A percentile compares a stretch with the other conserved stretches of the same genome.
phyloP scores from a whole-genome alignment of 108 stramenopile genomes.

The Seminavis robusta region DNA sequence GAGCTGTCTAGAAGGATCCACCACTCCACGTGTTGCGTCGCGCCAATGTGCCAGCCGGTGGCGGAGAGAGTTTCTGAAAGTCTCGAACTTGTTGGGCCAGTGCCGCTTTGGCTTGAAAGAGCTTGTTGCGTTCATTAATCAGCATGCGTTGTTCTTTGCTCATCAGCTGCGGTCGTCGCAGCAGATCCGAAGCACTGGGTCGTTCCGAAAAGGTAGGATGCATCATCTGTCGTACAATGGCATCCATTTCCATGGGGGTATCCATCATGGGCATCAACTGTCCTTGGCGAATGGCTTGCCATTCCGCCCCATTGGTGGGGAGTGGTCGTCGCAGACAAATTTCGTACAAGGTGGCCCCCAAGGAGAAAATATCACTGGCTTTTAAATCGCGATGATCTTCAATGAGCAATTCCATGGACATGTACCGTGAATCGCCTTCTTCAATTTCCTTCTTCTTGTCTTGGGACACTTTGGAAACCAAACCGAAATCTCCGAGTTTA shows the following conservation, averaged over 20 bases:
- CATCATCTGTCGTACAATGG: slow-evolving; percentile 72
- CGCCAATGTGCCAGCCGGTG: too few species aligned
- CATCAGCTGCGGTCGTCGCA: slow-evolving; percentile 72
- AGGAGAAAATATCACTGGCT: slow-evolving; percentile 93
- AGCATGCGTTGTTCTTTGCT: slow-evolving; percentile 85
- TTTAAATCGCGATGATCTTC: slow-evolving; percentile 87
- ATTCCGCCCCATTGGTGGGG: slow-evolving; percentile 85
- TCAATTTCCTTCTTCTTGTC: slow-evolving; percentile 60
- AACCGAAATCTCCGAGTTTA: slow-evolving; percentile 94
- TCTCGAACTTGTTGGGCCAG: slow-evolving; percentile 34
- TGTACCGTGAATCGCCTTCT: slow-evolving; percentile 94
- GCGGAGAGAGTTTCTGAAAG: too few species aligned
- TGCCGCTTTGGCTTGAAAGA: slow-evolving; percentile 62
- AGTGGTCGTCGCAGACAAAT: slow-evolving; percentile 71
- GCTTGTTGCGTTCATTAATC: slow-evolving; percentile 73
- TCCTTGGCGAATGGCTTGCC: slow-evolving; percentile 86
- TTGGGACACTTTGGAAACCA: slow-evolving; percentile 60
- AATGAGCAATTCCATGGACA: slow-evolving; percentile 88
- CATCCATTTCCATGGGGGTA: slow-evolving; percentile 62
- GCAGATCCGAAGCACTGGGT: slow-evolving; percentile 68
- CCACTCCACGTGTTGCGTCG: too few species aligned
- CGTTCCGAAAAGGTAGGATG: slow-evolving; percentile 56
- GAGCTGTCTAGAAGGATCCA: too few species aligned
- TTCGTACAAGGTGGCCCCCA: slow-evolving; percentile 89
- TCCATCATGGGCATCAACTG: slow-evolving; percentile 50